Conservation (phyloP, 164 flowering plant genomes). For the Kingdonia uniflora region DNA sequence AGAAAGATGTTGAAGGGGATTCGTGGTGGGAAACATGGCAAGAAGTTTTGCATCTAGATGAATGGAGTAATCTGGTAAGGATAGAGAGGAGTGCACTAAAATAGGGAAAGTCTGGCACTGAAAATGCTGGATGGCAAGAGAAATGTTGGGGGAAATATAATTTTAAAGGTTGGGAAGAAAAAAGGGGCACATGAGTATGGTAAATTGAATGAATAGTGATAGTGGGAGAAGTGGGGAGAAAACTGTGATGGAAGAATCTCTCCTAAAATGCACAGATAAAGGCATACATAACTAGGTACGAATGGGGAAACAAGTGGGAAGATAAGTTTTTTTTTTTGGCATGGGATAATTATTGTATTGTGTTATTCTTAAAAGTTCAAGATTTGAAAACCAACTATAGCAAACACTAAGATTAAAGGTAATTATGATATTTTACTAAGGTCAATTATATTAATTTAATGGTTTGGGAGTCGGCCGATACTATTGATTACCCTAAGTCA, state of each 20-base stretch:
- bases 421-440: too few species aligned
- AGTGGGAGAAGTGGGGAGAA: slow-evolving; percentile 99
- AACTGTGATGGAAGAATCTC: slow-evolving; percentile 89
- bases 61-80: slow-evolving; percentile 92
- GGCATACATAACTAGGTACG: slow-evolving; percentile 95
- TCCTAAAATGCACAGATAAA: slow-evolving; percentile 93
- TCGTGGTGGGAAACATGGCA: slow-evolving; percentile 99
- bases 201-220: slow-evolving; percentile 87
- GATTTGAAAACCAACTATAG: too few species aligned
- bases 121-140: slow-evolving; percentile 96
- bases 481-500: too few species aligned
- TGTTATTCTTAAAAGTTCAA: too few species aligned
- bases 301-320: slow-evolving; percentile 99
- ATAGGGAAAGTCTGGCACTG: slow-evolving; percentile 93
- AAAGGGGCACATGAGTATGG: slow-evolving; percentile 97
- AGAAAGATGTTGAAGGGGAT: slow-evolving; percentile 94
- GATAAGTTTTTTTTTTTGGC: slow-evolving; percentile 86
- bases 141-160: slow-evolving; percentile 99
- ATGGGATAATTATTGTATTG: too few species aligned
- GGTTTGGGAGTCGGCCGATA: too few species aligned
- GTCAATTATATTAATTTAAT: too few species aligned
- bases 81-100: slow-evolving; percentile 97
- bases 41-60: slow-evolving; percentile 93
- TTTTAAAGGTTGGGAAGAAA: slow-evolving; percentile 96
- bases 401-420: too few species aligned